Base-by-base conservation (phyloP, 2,329 filamentous ascomycete species). In the Amauroascus niger region DNA sequence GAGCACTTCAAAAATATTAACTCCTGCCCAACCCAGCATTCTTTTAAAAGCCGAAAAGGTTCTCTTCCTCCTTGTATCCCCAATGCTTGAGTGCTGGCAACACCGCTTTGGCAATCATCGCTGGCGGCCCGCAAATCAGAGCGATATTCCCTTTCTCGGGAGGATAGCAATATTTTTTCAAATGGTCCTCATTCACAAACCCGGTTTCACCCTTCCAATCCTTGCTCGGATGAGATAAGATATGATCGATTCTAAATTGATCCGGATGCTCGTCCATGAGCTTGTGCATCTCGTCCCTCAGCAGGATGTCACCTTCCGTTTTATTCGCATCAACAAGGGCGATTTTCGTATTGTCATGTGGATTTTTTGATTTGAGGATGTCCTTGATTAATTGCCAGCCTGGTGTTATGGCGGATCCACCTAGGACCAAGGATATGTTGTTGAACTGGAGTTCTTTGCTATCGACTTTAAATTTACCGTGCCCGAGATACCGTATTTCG, bases 51-150 rank as follows among this genome's bases (percentile, higher is more conserved):
- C 72, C 71, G 60, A 76, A 75, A 35, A 74, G 55, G 54, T 74
- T 72, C 59, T 68, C 62, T 43, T 74, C 74, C 59, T 76, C 71
- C 28, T 64, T 61, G 54, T 74, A 76, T 0, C 73, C 72, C 71
- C 69, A 72, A 40, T 71, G 63, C 58, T 63, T 71, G 63, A 79
- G 58, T 2, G 69, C 75, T 14, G 75, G 76, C 60, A 79, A 58
- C 1, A 69, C 76, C n/a, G 72, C 73, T 59, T 75, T 76, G 60
- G 75, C 70, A 49, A 79, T 77, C 73, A 79, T 73, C 1, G 66
- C 65, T 4, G 74, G 74, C 35, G 74, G 75, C 0, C 77, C 75
- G 59, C 75, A 79, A 35, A 79, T 59, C 30, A 79, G 72, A 3
- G 70, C 71, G 1, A 72, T 72, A 22, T 63, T 71, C 2, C 64